These are phyloP conservation scores for Fistulifera solaris DNA, from an alignment of 108 stramenopile genomes.

Conservation along the genomic window DNA sequence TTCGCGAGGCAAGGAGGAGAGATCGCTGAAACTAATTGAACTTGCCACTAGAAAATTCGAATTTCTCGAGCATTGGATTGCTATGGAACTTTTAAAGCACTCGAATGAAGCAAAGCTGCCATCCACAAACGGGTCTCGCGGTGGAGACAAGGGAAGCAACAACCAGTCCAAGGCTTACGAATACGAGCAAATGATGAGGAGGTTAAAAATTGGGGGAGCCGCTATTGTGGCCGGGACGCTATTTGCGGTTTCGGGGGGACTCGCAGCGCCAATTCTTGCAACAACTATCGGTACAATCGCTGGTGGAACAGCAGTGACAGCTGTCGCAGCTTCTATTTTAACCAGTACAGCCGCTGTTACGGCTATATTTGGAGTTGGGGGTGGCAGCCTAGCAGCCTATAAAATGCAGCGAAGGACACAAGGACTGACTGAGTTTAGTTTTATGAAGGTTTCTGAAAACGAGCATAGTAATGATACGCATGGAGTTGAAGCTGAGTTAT, in stretches of 20 bases:
- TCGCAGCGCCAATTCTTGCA: constrained; percentile 72
- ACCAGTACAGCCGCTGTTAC: constrained; percentile 73
- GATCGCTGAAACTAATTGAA: constrained; percentile 14
- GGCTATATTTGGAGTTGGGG: constrained; percentile 82
- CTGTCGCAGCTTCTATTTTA: constrained; percentile 52
- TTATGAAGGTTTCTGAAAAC: constrained; percentile 36
- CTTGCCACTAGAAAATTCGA: constrained; percentile 77
- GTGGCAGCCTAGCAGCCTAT: constrained; percentile 71
- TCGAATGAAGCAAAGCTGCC: constrained; percentile 14
- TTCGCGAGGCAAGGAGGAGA: neutral
- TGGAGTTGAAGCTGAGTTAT: constrained; percentile 51
- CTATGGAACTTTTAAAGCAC: constrained; percentile 49
- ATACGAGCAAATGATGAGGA: constrained; percentile 35
- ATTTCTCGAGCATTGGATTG: constrained; percentile 66
- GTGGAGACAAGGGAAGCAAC: neutral
- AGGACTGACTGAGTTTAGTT: constrained; percentile 77
- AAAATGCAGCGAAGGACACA: constrained; percentile 76
- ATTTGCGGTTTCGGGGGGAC: constrained; percentile 66
- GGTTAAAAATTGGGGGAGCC: constrained; percentile 63
- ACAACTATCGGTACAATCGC: constrained; percentile 66
- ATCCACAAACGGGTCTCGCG: neutral
- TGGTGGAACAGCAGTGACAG: constrained; percentile 60
- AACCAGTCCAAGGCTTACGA: neutral
- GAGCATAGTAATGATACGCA: neutral
- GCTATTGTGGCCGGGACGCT: constrained; percentile 61